Evolutionary conservation across 345 rosid species (phyloP).

Genomic region (Kandelia obovata): DNA sequence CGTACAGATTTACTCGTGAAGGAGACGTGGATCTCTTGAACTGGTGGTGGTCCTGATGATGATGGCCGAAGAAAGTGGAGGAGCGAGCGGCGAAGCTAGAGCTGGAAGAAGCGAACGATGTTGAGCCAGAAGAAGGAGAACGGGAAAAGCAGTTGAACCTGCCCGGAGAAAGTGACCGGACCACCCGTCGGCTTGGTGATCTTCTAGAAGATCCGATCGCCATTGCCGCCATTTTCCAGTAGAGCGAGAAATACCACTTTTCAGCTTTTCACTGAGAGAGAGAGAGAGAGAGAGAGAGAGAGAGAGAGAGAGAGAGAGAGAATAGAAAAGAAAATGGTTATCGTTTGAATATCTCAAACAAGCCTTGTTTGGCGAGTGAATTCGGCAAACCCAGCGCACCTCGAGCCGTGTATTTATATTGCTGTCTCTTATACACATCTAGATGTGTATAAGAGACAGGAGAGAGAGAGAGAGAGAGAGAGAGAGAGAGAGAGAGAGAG

Average conservation of each 20-base stretch:
- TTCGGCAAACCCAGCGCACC: constrained; percentile 49
- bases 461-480: background rate
- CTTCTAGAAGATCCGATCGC: constrained; percentile 36
- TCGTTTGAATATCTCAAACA: background rate
- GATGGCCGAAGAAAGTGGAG: constrained; percentile 27
- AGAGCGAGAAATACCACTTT: constrained; percentile 4
- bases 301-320: background rate
- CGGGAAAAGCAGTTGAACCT: constrained; percentile 29
- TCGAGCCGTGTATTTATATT: constrained; percentile 52
- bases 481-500: background rate
- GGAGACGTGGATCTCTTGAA: constrained; percentile 45
- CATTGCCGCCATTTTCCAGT: constrained; percentile 41
- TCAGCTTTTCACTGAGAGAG: too few species aligned
- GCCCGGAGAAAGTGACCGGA: constrained; percentile 42
- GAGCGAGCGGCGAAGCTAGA: constrained; percentile 48
- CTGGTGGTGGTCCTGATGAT: background rate
- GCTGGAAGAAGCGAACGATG: constrained; percentile 48
- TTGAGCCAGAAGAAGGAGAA: constrained; percentile 28
- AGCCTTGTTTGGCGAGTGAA: constrained; percentile 28
- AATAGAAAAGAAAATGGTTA: background rate
- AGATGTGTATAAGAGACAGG: too few species aligned
- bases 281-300: too few species aligned
- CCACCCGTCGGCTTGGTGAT: constrained; percentile 27
- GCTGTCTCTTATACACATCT: too few species aligned
- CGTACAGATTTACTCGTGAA: constrained; percentile 39